Percentiles rank a stretch among this genome's conserved stretches.
These are phyloP conservation scores for Moringa oleifera DNA, from an alignment of 345 rosid species.

Conservation along the genomic window DNA sequence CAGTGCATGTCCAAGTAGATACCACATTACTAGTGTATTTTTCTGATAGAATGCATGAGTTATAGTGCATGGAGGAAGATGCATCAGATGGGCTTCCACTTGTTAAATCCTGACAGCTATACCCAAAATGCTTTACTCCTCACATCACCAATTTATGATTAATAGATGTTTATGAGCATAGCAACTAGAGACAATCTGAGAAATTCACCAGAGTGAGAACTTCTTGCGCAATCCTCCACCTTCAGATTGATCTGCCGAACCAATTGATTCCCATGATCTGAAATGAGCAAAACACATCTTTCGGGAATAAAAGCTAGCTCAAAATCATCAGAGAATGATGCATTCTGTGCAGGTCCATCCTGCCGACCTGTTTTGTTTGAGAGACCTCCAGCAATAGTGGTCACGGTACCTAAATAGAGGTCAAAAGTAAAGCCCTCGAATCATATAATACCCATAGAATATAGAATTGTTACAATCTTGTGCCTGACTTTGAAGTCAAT, in stretches of 20 bases:
- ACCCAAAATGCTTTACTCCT: constrained; percentile 25
- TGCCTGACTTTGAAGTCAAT: too few species aligned
- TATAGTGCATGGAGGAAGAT: background rate
- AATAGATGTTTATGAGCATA: too few species aligned
- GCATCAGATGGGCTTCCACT: background rate
- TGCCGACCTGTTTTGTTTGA: constrained; percentile 28
- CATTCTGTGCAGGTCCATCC: constrained; percentile 72
- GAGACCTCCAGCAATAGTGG: constrained; percentile 58
- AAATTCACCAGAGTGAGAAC: constrained; percentile 39
- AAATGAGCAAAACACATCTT: constrained; percentile 51
- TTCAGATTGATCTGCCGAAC: constrained; percentile 58
- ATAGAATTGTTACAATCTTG: background rate
- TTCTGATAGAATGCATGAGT: too few species aligned
- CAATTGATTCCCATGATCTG: constrained; percentile 54
- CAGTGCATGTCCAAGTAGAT: too few species aligned
- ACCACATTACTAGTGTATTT: too few species aligned
- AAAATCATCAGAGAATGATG: constrained; percentile 58
- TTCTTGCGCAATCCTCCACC: constrained; percentile 51
- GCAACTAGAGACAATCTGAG: too few species aligned
- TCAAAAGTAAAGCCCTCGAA: background rate
- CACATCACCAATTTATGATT: too few species aligned
- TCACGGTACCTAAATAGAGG: constrained; percentile 36
- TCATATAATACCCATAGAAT: background rate
- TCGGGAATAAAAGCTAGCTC: constrained; percentile 46
- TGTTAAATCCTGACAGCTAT: constrained; percentile 4